Evolutionary conservation across 805 yeast species (phyloP).

Genomic region (Starmerella stellata): DNA sequence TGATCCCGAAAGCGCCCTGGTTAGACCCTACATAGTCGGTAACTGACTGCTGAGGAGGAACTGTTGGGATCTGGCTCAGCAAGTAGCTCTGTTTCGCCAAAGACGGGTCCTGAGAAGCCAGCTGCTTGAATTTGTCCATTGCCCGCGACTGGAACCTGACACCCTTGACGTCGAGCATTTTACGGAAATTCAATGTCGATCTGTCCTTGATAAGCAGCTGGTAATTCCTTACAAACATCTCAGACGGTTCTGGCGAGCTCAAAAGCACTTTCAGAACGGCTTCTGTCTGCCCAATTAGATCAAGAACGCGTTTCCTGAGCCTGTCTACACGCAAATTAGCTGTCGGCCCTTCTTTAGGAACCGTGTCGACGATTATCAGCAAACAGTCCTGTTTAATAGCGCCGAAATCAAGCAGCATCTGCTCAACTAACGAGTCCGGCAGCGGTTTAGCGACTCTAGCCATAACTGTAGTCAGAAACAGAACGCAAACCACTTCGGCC

Average conservation of each 20-base stretch:
- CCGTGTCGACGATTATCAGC: conserved; percentile 18
- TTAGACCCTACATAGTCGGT: background rate
- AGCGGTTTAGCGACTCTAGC: conserved; percentile 42
- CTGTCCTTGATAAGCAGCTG: conserved; percentile 49
- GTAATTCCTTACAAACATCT: conserved; percentile 44
- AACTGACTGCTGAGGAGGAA: conserved; percentile 4
- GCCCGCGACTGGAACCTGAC: conserved; percentile 20
- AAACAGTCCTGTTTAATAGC: conserved; percentile 38
- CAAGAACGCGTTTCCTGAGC: conserved; percentile 7
- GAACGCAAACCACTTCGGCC: conserved; percentile 42
- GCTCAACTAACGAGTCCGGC: conserved; percentile 59
- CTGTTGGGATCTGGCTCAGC: conserved; percentile 10
- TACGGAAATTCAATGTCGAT: conserved; percentile 42
- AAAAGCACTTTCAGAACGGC: conserved; percentile 49
- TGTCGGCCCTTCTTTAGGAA: conserved; percentile 24
- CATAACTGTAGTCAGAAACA: conserved; percentile 37
- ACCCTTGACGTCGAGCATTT: conserved; percentile 48
- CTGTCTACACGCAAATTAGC: conserved; percentile 23
- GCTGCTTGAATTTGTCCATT: conserved; percentile 14
- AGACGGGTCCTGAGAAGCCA: conserved; percentile 13
- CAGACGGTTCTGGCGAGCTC: conserved; percentile 48
- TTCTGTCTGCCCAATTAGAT: conserved; percentile 29
- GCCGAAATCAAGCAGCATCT: conserved; percentile 55
- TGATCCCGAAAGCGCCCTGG: conserved; percentile 7
- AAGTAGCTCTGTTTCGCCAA: conserved; percentile 10